A percentile compares a stretch with the other conserved stretches of the same genome.
Conservation (phyloP, 495 filamentous ascomycete genomes). For the Podospora pseudoanserina region DNA sequence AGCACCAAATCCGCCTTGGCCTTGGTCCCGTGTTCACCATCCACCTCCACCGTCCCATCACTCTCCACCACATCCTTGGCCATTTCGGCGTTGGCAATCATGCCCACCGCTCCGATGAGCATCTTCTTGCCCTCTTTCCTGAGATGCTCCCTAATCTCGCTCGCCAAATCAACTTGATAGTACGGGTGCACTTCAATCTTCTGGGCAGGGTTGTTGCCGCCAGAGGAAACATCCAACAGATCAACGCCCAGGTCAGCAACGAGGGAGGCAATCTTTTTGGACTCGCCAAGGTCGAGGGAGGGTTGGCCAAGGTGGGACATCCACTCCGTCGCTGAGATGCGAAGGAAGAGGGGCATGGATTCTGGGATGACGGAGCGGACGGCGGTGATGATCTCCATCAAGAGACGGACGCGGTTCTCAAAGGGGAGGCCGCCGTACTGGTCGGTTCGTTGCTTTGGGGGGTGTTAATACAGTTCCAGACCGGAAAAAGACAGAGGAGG, state of each 20-base stretch:
- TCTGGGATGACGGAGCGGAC: conserved; percentile 53
- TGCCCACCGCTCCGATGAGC: conserved; percentile 67
- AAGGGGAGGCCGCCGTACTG: conserved; percentile 54
- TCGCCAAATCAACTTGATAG: conserved; percentile 65
- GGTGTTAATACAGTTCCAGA: background rate
- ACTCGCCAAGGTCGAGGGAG: conserved; percentile 50
- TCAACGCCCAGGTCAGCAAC: conserved; percentile 67
- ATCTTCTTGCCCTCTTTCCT: conserved; percentile 52
- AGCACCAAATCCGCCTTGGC: conserved; percentile 63
- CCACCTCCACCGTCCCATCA: conserved; percentile 39
- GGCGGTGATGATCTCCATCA: conserved; percentile 46
- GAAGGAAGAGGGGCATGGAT: conserved; percentile 61
- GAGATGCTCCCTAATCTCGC: conserved; percentile 54
- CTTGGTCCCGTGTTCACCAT: conserved; percentile 41
- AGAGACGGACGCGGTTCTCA: conserved; percentile 52
- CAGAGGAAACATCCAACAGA: conserved; percentile 70
- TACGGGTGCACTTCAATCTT: conserved; percentile 52
- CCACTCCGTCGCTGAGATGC: conserved; percentile 72
- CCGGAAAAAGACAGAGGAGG: background rate
- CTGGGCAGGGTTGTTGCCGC: conserved; percentile 60
- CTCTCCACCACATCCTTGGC: conserved; percentile 50
- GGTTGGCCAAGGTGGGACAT: conserved; percentile 53
- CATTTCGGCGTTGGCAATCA: conserved; percentile 60
- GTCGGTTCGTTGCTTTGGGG: conserved; percentile 43
- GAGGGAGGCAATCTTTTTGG: conserved; percentile 57